Base-by-base conservation (phyloP, 1,284 basidiomycete genomes). In the Leccinum pachyderme region DNA sequence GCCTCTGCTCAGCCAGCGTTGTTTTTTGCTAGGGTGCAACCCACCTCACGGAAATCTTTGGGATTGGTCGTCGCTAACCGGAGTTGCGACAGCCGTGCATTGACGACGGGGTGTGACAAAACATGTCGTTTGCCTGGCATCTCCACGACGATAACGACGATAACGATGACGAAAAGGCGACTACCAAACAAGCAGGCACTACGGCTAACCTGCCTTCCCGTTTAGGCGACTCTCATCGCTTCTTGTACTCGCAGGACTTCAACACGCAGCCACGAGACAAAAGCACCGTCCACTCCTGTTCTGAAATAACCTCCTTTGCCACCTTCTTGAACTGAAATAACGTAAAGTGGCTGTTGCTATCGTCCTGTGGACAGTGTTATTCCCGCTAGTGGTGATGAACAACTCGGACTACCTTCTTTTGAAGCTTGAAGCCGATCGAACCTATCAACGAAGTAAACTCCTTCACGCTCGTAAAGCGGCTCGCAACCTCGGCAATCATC, bases 231-330 rank as follows among this genome's bases (percentile, higher is more conserved):
- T 15, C 24, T 15, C 73, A 98, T 67, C 96, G 82, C 66, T 93
- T 84, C 75, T 99, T 99, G 73, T 99, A 99, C 72, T 98, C 91
- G 73, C 97, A 99, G 31, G 95, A 89, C 70, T 95, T 93, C 56
- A 99, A 77, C 39, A 87, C 71, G 60, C 77, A 72, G 15, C 89
- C 87, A 62, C 81, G 80, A 22, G 75, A 72, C 53, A 86, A 64
- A 27, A 94, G 67, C 47, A 76, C 78, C n/a, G 73, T 69, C 86
- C 87, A 91, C 41, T 87, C 85, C 58, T 81, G 76, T 54, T 87
- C 78, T 9, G 74, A 74, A 56, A 80, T 80, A 25, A 67, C 61
- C 56, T 73, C 72, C 41, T 78, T 73, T 1, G 79, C 65, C 4
- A 81, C 71, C 73, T 95, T 96, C 60, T 75, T 78, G 72, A 97